phyloP scores from a whole-genome alignment of 1,284 basidiomycete species.

The Melampsora larici-populina region DNA sequence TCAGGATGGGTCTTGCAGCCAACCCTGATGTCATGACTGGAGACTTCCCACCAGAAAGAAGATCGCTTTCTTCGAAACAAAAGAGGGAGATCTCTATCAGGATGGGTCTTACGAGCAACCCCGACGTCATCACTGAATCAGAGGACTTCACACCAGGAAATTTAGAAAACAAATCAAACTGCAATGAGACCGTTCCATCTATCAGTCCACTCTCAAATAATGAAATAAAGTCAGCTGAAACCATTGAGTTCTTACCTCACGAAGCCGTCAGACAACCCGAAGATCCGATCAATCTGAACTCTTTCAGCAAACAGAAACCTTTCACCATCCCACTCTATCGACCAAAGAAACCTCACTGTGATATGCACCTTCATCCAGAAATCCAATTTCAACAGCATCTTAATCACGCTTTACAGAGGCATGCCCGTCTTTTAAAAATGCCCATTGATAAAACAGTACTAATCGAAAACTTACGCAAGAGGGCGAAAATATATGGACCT shows the following conservation, averaged over 20 bases:
- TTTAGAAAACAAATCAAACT: too few species aligned
- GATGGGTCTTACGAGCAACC: background rate
- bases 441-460: conserved; percentile 23
- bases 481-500: conserved; percentile 4
- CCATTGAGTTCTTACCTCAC: background rate
- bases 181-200: too few species aligned
- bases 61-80: too few species aligned
- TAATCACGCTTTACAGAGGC: conserved; percentile 33
- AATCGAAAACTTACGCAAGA: conserved; percentile 3
- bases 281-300: conserved; percentile 10
- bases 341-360: background rate
- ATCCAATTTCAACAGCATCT: conserved; percentile 38
- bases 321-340: conserved; percentile 20
- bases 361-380: conserved; percentile 22
- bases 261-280: background rate
- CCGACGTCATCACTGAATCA: conserved; percentile 1
- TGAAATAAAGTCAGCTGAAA: background rate
- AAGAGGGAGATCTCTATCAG: background rate
- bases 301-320: conserved; percentile 27
- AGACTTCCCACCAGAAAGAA: background rate
- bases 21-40: conserved; percentile 9
- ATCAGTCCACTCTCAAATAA: background rate
- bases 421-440: conserved; percentile 13
- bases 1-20: background rate
- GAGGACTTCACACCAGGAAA: too few species aligned